These are phyloP conservation scores for Fonsecaea erecta DNA, from an alignment of 2,329 filamentous ascomycete species.

Conservation along the genomic window DNA sequence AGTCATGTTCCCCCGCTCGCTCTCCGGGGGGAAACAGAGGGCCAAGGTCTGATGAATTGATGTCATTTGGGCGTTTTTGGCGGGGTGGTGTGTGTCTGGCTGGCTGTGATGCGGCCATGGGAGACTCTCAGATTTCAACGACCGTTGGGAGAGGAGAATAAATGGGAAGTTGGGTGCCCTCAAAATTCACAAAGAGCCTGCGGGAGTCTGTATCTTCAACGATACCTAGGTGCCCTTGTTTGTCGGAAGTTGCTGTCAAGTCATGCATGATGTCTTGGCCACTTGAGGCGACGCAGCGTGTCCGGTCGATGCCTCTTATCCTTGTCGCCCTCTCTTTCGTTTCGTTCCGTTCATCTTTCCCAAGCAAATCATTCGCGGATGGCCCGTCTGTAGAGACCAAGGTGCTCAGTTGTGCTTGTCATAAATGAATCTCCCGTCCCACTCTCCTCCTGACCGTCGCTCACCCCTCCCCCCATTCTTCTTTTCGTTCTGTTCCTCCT, in stretches of 20 bases:
- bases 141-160: neutral
- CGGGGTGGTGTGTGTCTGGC: neutral
- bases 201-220: slow-evolving; percentile 29
- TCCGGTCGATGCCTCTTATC: too few species aligned
- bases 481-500: too few species aligned
- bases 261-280: neutral
- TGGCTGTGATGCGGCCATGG: neutral
- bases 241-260: neutral
- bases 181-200: slow-evolving; percentile 4
- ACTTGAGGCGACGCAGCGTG: neutral
- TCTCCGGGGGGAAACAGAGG: neutral
- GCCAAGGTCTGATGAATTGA: neutral
- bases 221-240: slow-evolving; percentile 17
- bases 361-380: too few species aligned
- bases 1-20: neutral
- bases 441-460: too few species aligned
- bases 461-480: too few species aligned
- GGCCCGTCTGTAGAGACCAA: too few species aligned
- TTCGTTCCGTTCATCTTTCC: too few species aligned
- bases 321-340: too few species aligned
- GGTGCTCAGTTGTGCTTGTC: too few species aligned
- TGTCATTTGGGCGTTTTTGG: slow-evolving; percentile 23
- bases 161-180: too few species aligned
- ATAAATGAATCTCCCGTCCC: too few species aligned
- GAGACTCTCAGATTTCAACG: slow-evolving; percentile 22